phyloP scores from a whole-genome alignment of 164 flowering plant species.

The Magnolia officinalis region DNA sequence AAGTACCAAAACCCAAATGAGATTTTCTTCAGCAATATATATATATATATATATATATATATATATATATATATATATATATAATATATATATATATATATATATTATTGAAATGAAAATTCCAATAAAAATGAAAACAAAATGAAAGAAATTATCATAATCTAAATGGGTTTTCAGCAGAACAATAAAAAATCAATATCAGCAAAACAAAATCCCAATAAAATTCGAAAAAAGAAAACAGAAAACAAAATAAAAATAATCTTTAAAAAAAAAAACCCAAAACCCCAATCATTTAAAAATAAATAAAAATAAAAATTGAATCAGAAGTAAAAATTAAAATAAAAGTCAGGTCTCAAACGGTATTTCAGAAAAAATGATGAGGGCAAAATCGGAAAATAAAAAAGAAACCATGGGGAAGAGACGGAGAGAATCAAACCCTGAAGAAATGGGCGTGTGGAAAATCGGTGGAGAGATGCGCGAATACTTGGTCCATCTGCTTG shows the following conservation, averaged over 20 bases:
- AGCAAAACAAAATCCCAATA: neutral
- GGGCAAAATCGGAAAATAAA: neutral
- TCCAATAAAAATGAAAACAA: too few relatives aligned
- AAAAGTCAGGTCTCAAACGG: neutral
- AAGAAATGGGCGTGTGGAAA: slow-evolving; percentile 76
- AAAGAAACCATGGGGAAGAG: neutral
- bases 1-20: too few relatives aligned
- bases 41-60: too few relatives aligned
- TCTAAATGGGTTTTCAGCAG: neutral
- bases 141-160: too few relatives aligned
- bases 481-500: slow-evolving; percentile 93
- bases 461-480: slow-evolving; percentile 83
- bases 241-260: too few relatives aligned
- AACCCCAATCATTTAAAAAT: neutral
- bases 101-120: too few relatives aligned
- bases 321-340: neutral
- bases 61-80: too few relatives aligned
- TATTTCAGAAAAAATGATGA: neutral
- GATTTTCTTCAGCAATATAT: too few relatives aligned
- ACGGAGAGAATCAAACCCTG: slow-evolving; percentile 41
- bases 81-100: too few relatives aligned
- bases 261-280: neutral
- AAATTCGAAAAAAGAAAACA: too few relatives aligned
- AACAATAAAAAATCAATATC: neutral
- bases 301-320: neutral